Evolutionary conservation across 2,329 filamentous ascomycete species (phyloP).

Genomic region (Verticillium alfalfae): DNA sequence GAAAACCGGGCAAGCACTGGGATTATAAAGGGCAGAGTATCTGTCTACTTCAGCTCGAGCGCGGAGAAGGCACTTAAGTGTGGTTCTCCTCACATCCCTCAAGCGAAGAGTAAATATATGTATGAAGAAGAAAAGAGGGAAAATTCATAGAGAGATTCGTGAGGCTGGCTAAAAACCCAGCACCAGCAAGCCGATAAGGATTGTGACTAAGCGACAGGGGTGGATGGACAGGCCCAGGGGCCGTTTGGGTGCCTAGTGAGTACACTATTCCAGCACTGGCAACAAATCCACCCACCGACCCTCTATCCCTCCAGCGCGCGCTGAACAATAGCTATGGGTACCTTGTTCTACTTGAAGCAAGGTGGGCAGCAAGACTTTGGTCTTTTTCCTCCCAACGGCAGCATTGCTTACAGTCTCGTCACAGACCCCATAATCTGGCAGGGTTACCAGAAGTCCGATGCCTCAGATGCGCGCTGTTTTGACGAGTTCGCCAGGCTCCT

Average conservation of each 20-base stretch:
- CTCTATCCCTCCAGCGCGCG: too few relatives aligned
- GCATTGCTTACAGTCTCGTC: neutral
- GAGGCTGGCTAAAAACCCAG: slow-evolving; percentile 1
- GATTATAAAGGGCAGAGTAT: slow-evolving; percentile 54
- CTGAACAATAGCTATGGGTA: neutral
- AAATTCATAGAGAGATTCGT: slow-evolving; percentile 1
- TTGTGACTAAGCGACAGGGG: neutral
- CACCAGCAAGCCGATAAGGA: neutral
- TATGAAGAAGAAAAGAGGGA: slow-evolving; percentile 38
- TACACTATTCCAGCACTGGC: too few relatives aligned
- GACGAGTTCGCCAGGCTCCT: neutral
- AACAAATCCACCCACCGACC: too few relatives aligned
- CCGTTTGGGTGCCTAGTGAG: too few relatives aligned
- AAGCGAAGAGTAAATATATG: slow-evolving; percentile 39
- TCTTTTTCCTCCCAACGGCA: neutral
- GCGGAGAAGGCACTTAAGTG: slow-evolving; percentile 35
- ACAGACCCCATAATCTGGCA: neutral
- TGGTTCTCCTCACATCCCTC: slow-evolving; percentile 28
- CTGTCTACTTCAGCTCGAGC: slow-evolving; percentile 48
- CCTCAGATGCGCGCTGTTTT: neutral
- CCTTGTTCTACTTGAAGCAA: neutral
- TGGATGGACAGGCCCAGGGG: neutral
- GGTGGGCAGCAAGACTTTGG: neutral
- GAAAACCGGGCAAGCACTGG: slow-evolving; percentile 38
- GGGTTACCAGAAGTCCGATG: neutral